Conservation (phyloP, 2,329 filamentous ascomycete genomes). For the Pseudogymnoascus pannorum region DNA sequence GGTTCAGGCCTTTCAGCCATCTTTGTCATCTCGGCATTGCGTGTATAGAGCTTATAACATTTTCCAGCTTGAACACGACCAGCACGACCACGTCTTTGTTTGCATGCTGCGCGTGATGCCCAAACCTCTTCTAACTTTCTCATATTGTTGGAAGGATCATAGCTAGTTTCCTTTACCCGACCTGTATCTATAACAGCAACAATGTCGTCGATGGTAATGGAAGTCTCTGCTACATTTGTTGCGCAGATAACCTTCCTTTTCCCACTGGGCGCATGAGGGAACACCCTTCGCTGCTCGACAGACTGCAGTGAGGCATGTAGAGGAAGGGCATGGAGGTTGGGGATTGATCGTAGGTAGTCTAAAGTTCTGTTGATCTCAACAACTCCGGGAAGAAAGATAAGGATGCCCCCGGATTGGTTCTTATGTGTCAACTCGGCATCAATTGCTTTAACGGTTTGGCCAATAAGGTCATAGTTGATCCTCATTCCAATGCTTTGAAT, state of each 20-base stretch:
- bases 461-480: constrained; percentile 86
- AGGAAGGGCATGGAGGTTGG: constrained; percentile 69
- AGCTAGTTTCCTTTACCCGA: constrained; percentile 93
- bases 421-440: constrained; percentile 62
- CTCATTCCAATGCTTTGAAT: constrained; percentile 70
- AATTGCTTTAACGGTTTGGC: constrained; percentile 72
- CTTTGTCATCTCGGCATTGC: constrained; percentile 67
- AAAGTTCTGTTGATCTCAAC: constrained; percentile 84
- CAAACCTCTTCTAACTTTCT: constrained; percentile 89
- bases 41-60: constrained; percentile 94
- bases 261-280: constrained; percentile 64
- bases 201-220: constrained; percentile 96
- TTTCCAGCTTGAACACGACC: constrained; percentile 84
- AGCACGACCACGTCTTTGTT: constrained; percentile 86
- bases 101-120: constrained; percentile 89
- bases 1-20: constrained; percentile 88
- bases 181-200: constrained; percentile 94
- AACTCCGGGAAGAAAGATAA: constrained; percentile 92
- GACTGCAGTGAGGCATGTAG: constrained; percentile 89
- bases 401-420: constrained; percentile 70
- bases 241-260: constrained; percentile 90
- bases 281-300: constrained; percentile 80
- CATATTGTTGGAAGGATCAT: constrained; percentile 87
- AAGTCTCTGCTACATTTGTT: constrained; percentile 96
- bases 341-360: constrained; percentile 55